Percentiles rank a stretch among this genome's conserved stretches.
These are phyloP conservation scores for Triticum timopheevii DNA, from an alignment of 176 grass and related monocot species.

Conservation along the genomic window DNA sequence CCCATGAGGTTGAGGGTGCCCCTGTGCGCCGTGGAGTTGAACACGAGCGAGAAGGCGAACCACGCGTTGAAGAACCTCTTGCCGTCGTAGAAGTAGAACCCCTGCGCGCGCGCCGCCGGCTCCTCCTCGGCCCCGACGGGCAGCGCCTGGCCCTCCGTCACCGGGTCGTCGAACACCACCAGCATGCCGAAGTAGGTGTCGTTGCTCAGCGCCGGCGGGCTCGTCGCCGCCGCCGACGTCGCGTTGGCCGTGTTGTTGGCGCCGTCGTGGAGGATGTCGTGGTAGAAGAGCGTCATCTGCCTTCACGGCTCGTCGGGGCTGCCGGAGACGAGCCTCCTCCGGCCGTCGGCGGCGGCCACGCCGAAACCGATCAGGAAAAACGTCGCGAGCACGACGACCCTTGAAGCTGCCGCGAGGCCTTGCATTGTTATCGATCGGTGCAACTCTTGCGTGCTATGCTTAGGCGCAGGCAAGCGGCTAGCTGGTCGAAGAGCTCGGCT, in stretches of 20 bases:
- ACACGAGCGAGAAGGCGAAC: conserved; percentile 38
- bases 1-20: conserved; percentile 50
- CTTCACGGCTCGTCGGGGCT: conserved; percentile 24
- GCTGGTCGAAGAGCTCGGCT: background rate
- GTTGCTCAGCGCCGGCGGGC: conserved; percentile 35
- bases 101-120: conserved; percentile 36
- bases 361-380: background rate
- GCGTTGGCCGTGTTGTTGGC: conserved; percentile 30
- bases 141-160: conserved; percentile 15
- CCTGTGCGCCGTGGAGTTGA: conserved; percentile 35
- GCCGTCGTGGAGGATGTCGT: conserved; percentile 42
- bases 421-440: background rate
- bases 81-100: conserved; percentile 38
- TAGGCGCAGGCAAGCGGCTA: too few relatives aligned
- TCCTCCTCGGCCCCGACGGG: background rate
- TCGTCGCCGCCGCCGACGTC: background rate
- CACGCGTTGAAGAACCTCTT: conserved; percentile 21
- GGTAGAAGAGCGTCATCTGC: conserved; percentile 39
- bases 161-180: conserved; percentile 40
- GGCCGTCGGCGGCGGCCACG: background rate
- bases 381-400: background rate
- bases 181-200: conserved; percentile 36
- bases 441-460: background rate
- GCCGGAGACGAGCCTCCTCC: background rate
- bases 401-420: background rate